Percentiles rank a stretch among this genome's conserved stretches.
These are phyloP conservation scores for Trichoderma polysporum DNA, from an alignment of 2,329 filamentous ascomycete genomes.

Conservation along the genomic window DNA sequence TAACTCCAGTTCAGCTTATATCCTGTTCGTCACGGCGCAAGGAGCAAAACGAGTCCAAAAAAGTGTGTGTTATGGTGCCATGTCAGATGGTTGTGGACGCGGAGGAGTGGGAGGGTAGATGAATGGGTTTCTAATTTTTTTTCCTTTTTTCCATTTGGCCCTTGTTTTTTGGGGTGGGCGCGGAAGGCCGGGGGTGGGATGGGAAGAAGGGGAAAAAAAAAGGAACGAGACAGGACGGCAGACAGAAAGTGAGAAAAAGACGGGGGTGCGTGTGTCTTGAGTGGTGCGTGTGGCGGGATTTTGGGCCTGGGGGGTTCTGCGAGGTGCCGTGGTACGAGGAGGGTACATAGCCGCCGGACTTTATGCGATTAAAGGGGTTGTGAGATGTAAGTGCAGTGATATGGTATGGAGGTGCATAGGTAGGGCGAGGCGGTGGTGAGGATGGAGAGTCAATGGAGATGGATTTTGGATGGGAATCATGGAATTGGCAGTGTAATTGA, in stretches of 20 bases:
- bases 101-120: conserved; percentile 34
- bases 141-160: background rate
- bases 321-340: conserved; percentile 1
- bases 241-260: background rate
- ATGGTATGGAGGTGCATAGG: background rate
- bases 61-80: conserved; percentile 45
- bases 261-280: background rate
- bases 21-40: conserved; percentile 39
- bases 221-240: background rate
- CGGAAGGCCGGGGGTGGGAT: conserved; percentile 12
- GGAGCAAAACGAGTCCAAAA: conserved; percentile 67
- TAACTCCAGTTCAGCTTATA: background rate
- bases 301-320: conserved; percentile 1
- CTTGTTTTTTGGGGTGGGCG: background rate
- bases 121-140: conserved; percentile 8
- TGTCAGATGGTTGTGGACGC: conserved; percentile 33
- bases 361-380: background rate
- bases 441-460: background rate
- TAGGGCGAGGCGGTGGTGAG: background rate
- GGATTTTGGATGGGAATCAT: background rate
- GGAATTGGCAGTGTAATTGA: background rate
- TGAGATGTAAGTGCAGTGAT: background rate
- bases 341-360: background rate
- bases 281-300: background rate
- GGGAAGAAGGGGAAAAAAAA: background rate